phyloP scores from a whole-genome alignment of 1,284 basidiomycete genomes.

The Trichosporon sp. region DNA sequence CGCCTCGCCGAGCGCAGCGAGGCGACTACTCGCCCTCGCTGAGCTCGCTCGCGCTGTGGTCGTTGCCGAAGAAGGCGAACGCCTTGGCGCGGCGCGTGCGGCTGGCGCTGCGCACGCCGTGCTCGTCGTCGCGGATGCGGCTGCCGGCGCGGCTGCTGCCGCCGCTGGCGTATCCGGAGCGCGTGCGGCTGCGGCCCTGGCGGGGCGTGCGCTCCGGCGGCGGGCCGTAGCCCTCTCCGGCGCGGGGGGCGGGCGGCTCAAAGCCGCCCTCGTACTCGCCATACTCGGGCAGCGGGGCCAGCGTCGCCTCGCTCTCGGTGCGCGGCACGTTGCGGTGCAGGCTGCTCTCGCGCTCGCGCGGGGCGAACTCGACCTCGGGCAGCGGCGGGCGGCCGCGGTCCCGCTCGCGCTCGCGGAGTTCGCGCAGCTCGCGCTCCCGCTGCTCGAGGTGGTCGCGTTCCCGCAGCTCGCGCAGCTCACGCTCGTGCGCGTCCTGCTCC shows the following conservation, averaged over 20 bases:
- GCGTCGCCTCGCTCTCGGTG: constrained; percentile 15
- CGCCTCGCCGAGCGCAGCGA: too few species aligned
- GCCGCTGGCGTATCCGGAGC: constrained; percentile 3
- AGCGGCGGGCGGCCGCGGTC: neutral
- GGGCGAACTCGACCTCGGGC: neutral
- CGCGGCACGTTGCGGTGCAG: constrained; percentile 1
- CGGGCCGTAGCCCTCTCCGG: neutral
- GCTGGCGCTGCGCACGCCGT: neutral
- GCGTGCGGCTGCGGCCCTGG: constrained; percentile 13
- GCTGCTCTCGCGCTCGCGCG: neutral
- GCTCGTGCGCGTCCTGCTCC: neutral
- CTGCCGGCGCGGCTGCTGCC: neutral
- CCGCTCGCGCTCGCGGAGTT: neutral
- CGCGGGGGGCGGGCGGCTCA: too few species aligned
- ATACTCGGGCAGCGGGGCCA: constrained; percentile 5
- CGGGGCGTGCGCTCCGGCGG: constrained; percentile 11
- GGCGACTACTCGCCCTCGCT: neutral
- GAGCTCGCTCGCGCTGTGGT: constrained; percentile 1
- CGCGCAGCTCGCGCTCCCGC: neutral
- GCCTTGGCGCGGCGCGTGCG: constrained; percentile 35
- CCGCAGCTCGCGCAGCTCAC: neutral
- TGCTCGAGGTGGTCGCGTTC: neutral
- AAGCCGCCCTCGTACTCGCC: neutral
- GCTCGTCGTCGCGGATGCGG: neutral
- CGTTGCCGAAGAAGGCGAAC: constrained; percentile 48